Evolutionary conservation across 176 grass and related monocot species (phyloP), one percentile per base, ranked within the genome.

Genomic region (Zoysia pacifica): DNA sequence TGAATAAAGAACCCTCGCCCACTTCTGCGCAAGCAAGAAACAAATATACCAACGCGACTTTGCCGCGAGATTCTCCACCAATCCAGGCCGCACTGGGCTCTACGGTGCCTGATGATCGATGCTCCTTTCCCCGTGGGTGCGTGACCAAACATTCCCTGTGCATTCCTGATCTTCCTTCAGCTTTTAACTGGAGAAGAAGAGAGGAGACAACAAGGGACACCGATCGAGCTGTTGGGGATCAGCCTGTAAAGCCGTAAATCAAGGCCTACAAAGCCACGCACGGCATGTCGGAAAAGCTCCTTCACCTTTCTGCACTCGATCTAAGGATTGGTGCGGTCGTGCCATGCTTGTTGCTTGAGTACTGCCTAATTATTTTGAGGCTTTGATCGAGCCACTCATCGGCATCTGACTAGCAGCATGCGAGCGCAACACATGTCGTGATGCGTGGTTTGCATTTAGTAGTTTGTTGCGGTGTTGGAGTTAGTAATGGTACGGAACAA

Each of bases 191-290:
- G 53, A 55, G 53, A 1, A 18, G 14, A 15, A 55, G 53, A 1
- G 45, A 46, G 7, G 45, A 6, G 45, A 6, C 45, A 46, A 55
- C 5, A 39, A 62, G 58, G 55, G 19, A 66, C 66, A 71, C 66
- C 38, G n/a, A 53, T 65, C 38, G n/a, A 53, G n/a, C 8, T 37
- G 45, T 46, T 69, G 74, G n/a, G 59, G 83, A 54, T 28, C 28
- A 28, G 67, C 67, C 74, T 78, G 74, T 85, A 85, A 78, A 85
- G 67, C 56, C 58, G n/a, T 54, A 18, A n/a, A 46, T 53, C 36
- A 4, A 74, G 60, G 69, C 36, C 79, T 63, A 44, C 51, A 65
- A 77, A 78, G 54, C 58, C 37, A 46, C 7, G 70, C 37, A 46
- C 7, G 70, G 3, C 76, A 78, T 11, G 20, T 36, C 76, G 54